Evolutionary conservation across 345 rosid genomes (phyloP), one percentile per base, ranked within the genome.

Genomic region (Raphanus raphanistrum): DNA sequence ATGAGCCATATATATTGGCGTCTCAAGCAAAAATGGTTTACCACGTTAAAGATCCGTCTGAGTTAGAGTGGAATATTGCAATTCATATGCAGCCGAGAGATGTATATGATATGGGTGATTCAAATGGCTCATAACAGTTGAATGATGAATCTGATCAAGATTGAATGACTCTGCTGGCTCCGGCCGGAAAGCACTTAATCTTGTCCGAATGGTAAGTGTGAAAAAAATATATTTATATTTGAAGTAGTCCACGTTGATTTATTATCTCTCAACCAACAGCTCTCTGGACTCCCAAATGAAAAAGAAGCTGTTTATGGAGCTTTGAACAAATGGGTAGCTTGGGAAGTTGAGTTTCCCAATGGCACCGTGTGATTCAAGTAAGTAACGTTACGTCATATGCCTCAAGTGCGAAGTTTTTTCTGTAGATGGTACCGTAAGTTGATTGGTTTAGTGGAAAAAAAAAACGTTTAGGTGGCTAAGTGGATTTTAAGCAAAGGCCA

Each of bases 401-500:
- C 66, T 38, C 71, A 64, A 35, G 71, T 76, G 33, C 25, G 8
- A 50, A 36, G 28, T 63, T 52, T 63, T 52, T 62, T 28, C 10
- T 55, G 5, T 29, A 7, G 28, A 57, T 71, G 66, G n/a, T 0
- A 17, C 2, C 72, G 57, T 66, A 67, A 55, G 67, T 66, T 79
- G 41, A 45, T 63, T 36, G 38, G 52, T 61, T 67, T 52, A 27
- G 67, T 84, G 62, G 16, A 7, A 62, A 65, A 79, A n/a, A 43
- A 35, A 2, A 28, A 28, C 31, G 11, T 35, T 29, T 66, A 93
- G 98, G 88, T 94, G 66, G 90, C 97, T 12, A 94, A 92, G 74
- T 92, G 98, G 98, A 94, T 94, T 95, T 70, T 94, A 85, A 84
- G 96, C 80, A 92, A 90, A 87, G 97, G 98, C 41, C 97, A 94